phyloP scores from a whole-genome alignment of 176 grass and related monocot genomes.

The Alopecurus myosuroides region DNA sequence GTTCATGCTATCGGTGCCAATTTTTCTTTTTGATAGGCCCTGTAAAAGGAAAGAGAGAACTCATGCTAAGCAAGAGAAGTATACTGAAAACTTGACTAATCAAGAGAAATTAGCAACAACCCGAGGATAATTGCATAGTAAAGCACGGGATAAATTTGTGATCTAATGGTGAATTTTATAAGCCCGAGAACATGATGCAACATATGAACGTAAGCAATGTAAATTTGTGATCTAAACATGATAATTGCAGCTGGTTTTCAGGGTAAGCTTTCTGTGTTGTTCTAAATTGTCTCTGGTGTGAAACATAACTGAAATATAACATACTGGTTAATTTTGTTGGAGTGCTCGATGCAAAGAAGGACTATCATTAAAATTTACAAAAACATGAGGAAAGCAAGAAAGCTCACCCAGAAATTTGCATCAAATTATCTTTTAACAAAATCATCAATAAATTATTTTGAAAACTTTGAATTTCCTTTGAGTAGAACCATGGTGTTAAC shows the following conservation, averaged over 20 bases:
- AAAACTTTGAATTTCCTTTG: neutral
- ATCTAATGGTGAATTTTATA: neutral
- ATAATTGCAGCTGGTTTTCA: neutral
- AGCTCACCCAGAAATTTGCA: neutral
- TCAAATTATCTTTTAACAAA: conserved; percentile 12
- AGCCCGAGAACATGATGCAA: neutral
- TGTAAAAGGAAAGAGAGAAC: conserved; percentile 31
- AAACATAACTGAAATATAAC: neutral
- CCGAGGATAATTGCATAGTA: neutral
- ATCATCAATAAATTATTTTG: neutral
- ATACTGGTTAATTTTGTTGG: neutral
- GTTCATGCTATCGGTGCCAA: conserved; percentile 79
- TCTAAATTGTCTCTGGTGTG: neutral
- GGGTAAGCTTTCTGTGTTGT: neutral
- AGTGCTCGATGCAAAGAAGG: neutral
- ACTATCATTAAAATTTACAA: neutral
- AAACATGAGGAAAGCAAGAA: neutral
- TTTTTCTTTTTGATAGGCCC: conserved; percentile 96
- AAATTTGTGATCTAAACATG: neutral
- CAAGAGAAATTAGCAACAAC: neutral
- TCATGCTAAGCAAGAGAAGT: neutral
- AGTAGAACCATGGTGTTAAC: neutral
- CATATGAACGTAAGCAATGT: neutral
- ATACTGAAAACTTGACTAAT: neutral
- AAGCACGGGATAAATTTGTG: neutral